Evolutionary conservation across 1,284 basidiomycete genomes (phyloP).

Genomic region (Pterula multifida): DNA sequence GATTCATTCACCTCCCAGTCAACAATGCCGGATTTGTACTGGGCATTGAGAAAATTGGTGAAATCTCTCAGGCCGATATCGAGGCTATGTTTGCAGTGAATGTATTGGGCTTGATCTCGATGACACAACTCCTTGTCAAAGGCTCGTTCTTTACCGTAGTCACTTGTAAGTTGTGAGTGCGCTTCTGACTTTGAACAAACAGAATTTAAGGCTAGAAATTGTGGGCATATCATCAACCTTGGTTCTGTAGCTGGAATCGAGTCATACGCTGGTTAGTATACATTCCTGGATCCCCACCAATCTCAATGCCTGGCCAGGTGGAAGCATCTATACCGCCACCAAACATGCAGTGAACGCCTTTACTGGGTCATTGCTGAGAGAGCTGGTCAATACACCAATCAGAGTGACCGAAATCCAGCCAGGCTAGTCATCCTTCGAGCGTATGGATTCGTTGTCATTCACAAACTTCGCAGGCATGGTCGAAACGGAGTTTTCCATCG

Average conservation of each 20-base stretch:
- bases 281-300: neutral
- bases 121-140: slow-evolving; percentile 71
- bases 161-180: neutral
- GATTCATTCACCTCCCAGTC: slow-evolving; percentile 29
- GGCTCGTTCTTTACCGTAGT: slow-evolving; percentile 25
- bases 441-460: slow-evolving; percentile 2
- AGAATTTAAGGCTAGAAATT: slow-evolving; percentile 81
- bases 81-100: slow-evolving; percentile 91
- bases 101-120: slow-evolving; percentile 77
- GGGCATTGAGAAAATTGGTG: slow-evolving; percentile 74
- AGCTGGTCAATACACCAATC: slow-evolving; percentile 85
- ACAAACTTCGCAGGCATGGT: slow-evolving; percentile 55
- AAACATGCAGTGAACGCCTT: slow-evolving; percentile 90
- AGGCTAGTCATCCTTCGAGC: slow-evolving; percentile 27
- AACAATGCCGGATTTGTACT: slow-evolving; percentile 85
- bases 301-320: slow-evolving; percentile 17
- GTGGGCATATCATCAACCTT: slow-evolving; percentile 92
- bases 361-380: slow-evolving; percentile 71
- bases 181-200: slow-evolving; percentile 2
- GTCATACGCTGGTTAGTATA: slow-evolving; percentile 59
- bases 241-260: slow-evolving; percentile 91
- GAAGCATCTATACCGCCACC: slow-evolving; percentile 72
- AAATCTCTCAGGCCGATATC: slow-evolving; percentile 64
- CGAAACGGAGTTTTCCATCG: slow-evolving; percentile 85
- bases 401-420: slow-evolving; percentile 89